phyloP scores from a whole-genome alignment of 2,329 filamentous ascomycete genomes.

The Verticillium alfalfae region DNA sequence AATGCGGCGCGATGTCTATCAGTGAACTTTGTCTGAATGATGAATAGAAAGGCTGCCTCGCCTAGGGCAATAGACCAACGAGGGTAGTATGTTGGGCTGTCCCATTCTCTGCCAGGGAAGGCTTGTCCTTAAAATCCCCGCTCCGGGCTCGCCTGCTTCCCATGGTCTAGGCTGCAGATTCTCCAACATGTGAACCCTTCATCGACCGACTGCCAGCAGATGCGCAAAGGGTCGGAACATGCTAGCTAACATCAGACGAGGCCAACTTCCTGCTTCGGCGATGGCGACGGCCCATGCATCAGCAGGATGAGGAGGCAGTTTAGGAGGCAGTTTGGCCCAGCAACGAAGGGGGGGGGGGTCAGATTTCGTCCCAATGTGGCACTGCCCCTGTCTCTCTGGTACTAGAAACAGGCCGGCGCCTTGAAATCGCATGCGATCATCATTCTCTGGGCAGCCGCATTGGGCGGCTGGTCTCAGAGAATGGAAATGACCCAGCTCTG shows the following conservation, averaged over 20 bases:
- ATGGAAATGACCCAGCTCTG: background rate
- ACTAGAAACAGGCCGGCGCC: background rate
- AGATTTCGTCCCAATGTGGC: background rate
- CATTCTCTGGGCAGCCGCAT: background rate
- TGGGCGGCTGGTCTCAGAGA: conserved; percentile 1
- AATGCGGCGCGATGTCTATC: background rate
- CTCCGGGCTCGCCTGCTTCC: background rate
- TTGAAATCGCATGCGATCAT: conserved; percentile 2
- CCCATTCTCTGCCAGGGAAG: background rate
- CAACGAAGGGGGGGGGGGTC: background rate
- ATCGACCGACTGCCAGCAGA: background rate
- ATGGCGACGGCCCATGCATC: background rate
- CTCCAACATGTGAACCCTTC: background rate
- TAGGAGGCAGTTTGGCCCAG: background rate
- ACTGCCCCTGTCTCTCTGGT: background rate
- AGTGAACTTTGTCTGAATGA: background rate
- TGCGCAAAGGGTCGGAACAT: background rate
- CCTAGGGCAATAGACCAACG: too few species aligned
- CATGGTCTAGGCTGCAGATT: background rate
- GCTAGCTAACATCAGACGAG: background rate
- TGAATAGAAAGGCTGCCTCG: background rate
- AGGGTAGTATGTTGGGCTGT: background rate
- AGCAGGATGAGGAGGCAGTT: background rate
- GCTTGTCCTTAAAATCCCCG: background rate
- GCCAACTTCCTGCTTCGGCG: background rate